Conservation (phyloP, 2,329 filamentous ascomycete species). For the Epichloe bromicola region DNA sequence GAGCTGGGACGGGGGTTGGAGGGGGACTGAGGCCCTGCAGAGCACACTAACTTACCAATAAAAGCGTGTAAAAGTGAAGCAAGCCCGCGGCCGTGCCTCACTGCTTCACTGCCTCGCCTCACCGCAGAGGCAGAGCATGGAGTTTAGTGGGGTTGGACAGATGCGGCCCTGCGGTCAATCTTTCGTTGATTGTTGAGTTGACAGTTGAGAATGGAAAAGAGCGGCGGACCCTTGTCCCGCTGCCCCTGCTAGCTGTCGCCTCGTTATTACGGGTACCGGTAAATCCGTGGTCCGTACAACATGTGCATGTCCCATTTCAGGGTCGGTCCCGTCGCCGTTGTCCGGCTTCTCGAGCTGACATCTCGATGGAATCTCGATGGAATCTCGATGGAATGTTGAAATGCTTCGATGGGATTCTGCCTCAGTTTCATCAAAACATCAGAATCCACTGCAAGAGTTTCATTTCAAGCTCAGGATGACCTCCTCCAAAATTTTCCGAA, state of each 20-base stretch:
- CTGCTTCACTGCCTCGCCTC: too few relatives aligned
- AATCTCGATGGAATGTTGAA: neutral
- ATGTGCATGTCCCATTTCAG: neutral
- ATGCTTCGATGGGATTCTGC: neutral
- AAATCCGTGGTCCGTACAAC: neutral
- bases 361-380: neutral
- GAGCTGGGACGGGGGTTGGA: neutral
- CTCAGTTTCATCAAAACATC: neutral
- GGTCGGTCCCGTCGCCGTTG: neutral
- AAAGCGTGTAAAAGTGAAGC: too few relatives aligned
- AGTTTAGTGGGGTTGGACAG: too few relatives aligned
- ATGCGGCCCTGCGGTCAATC: neutral
- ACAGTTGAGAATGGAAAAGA: neutral
- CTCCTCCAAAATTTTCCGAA: neutral
- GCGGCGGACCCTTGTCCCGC: neutral
- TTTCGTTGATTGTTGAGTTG: conserved; percentile 5
- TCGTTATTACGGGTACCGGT: neutral
- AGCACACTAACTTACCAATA: neutral
- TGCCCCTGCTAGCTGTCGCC: neutral
- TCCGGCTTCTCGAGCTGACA: neutral
- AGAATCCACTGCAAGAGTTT: neutral
- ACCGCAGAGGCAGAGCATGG: too few relatives aligned
- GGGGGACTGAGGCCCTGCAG: neutral
- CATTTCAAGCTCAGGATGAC: neutral
- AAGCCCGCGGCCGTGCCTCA: too few relatives aligned